Percentiles rank a stretch among this genome's conserved stretches.
phyloP scores from a whole-genome alignment of 2,329 filamentous ascomycete genomes.

The Beauveria sp. region DNA sequence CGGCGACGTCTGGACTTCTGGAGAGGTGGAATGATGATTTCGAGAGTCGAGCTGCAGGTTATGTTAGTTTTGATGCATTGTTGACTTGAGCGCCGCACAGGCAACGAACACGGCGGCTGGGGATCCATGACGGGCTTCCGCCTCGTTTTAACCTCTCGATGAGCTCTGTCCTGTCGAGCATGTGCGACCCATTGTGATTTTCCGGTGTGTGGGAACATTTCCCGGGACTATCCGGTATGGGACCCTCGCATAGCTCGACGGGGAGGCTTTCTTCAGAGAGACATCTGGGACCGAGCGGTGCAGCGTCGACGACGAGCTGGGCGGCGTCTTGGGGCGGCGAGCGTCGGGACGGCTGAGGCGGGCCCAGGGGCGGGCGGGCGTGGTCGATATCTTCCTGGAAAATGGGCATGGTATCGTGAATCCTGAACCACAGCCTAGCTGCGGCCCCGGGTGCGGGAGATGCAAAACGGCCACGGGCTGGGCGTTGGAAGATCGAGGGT shows the following conservation, averaged over 20 bases:
- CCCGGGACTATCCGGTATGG: constrained; percentile 36
- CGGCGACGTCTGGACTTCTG: constrained; percentile 24
- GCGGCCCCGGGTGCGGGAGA: constrained; percentile 14
- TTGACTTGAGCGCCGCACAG: too few relatives aligned
- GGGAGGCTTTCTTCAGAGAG: constrained; percentile 54
- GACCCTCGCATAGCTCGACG: constrained; percentile 55
- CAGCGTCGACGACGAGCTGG: neutral
- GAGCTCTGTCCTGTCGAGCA: constrained; percentile 63
- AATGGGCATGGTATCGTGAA: constrained; percentile 44
- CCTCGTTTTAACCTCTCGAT: constrained; percentile 79
- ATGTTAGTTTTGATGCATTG: constrained; percentile 8
- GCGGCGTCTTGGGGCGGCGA: constrained; percentile 11
- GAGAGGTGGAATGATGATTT: constrained; percentile 18
- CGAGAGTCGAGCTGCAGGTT: constrained; percentile 31
- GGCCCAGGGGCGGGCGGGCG: constrained; percentile 18
- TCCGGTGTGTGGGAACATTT: constrained; percentile 17
- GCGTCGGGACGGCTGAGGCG: constrained; percentile 17
- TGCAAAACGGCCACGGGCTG: constrained; percentile 12
- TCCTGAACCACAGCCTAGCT: constrained; percentile 28
- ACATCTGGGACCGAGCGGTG: constrained; percentile 17
- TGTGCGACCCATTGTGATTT: constrained; percentile 23
- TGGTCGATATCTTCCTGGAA: constrained; percentile 45
- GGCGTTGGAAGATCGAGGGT: neutral
- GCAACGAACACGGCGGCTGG: constrained; percentile 51
- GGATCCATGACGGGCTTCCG: constrained; percentile 68